Evolutionary conservation across 176 grass and related monocot genomes (phyloP).

Genomic region (Oryza punctata): DNA sequence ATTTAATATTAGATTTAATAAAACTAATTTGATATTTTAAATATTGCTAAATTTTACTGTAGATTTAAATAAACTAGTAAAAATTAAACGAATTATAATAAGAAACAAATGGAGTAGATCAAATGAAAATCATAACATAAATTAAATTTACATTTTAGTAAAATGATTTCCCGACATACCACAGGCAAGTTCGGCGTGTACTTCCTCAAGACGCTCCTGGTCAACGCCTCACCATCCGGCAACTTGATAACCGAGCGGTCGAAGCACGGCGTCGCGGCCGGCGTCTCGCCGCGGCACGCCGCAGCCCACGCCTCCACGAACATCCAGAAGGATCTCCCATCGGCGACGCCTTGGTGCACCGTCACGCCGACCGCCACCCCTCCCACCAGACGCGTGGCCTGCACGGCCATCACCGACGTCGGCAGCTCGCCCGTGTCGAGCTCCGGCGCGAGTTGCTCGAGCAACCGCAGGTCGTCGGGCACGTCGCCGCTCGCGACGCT

Average conservation of each 20-base stretch:
- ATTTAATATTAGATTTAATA: no score
- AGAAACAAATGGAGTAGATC: no score
- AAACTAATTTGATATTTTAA: no score
- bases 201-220: background rate
- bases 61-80: no score
- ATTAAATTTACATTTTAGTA: no score
- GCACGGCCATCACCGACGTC: conserved; percentile 43
- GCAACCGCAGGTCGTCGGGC: conserved; percentile 17
- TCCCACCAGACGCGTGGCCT: conserved; percentile 37
- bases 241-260: conserved; percentile 19
- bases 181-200: conserved; percentile 21
- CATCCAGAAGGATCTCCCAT: conserved; percentile 35
- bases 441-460: conserved; percentile 26
- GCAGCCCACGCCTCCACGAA: conserved; percentile 31
- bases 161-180: background rate
- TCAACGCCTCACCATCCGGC: background rate
- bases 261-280: background rate
- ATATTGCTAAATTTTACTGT: no score
- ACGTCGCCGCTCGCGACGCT: conserved; percentile 32
- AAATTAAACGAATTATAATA: no score
- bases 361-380: conserved; percentile 10
- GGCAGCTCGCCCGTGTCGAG: conserved; percentile 44
- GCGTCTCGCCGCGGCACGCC: background rate
- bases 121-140: no score
- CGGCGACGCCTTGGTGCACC: conserved; percentile 30